phyloP scores from a whole-genome alignment of 176 grass and related monocot genomes.

The Leersia perrieri region DNA sequence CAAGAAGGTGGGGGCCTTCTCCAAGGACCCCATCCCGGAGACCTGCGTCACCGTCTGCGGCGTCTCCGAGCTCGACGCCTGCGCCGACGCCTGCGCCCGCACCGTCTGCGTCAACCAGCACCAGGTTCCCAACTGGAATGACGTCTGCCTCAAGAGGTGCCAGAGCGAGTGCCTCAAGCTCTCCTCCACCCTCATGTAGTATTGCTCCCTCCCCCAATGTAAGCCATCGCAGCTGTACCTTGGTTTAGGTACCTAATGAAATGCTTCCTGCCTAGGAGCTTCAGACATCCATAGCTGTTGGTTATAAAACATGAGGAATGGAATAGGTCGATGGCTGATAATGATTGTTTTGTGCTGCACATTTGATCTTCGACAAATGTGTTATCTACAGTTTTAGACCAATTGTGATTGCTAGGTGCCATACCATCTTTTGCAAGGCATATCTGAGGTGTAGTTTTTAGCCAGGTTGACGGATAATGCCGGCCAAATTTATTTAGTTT shows the following conservation, averaged over 20 bases:
- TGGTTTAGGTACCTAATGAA: neutral
- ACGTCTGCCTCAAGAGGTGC: constrained; percentile 87
- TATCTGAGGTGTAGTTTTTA: neutral
- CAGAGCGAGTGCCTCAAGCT: constrained; percentile 91
- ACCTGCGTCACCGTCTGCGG: constrained; percentile 92
- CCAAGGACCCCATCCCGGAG: constrained; percentile 87
- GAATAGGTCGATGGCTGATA: neutral
- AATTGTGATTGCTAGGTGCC: neutral
- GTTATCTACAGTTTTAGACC: neutral
- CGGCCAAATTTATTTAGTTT: neutral
- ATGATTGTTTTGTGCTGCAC: neutral
- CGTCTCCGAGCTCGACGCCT: constrained; percentile 81
- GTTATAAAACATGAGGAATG: constrained; percentile 18
- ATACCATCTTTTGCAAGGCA: neutral
- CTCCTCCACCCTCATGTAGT: constrained; percentile 57
- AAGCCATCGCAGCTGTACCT: neutral
- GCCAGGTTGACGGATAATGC: no score
- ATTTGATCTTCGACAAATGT: neutral
- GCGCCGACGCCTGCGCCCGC: constrained; percentile 79
- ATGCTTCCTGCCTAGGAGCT: neutral
- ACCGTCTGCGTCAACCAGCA: constrained; percentile 94
- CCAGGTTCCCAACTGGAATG: constrained; percentile 95
- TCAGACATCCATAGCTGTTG: constrained; percentile 5
- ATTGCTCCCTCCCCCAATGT: neutral
- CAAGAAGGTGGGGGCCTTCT: constrained; percentile 86